phyloP scores from a whole-genome alignment of 495 filamentous ascomycete species.

The Echria macrotheca region DNA sequence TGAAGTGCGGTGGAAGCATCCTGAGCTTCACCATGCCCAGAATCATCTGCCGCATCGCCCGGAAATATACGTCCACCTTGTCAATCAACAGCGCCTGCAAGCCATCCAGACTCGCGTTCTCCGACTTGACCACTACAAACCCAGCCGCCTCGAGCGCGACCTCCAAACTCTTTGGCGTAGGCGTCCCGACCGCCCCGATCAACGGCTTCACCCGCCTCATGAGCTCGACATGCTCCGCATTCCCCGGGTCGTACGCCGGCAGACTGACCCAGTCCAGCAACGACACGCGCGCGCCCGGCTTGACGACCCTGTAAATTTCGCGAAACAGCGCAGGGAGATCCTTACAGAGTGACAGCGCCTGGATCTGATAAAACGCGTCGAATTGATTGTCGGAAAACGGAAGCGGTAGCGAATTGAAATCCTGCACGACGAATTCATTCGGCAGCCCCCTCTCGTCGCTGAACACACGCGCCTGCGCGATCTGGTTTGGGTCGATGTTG shows the following conservation, averaged over 20 bases:
- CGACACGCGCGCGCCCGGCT: conserved; percentile 53
- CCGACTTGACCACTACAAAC: conserved; percentile 48
- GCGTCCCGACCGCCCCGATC: conserved; percentile 59
- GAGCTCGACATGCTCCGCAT: conserved; percentile 49
- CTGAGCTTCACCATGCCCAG: conserved; percentile 48
- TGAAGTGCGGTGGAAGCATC: conserved; percentile 53
- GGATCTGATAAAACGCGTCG: conserved; percentile 62
- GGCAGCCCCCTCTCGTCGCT: conserved; percentile 42
- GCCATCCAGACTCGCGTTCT: conserved; percentile 54
- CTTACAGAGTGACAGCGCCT: conserved; percentile 56
- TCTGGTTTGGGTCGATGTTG: conserved; percentile 59
- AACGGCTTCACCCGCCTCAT: conserved; percentile 59
- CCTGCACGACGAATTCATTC: conserved; percentile 52
- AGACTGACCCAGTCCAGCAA: conserved; percentile 57
- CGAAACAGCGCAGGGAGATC: conserved; percentile 46
- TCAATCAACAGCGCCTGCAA: conserved; percentile 57
- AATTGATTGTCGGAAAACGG: conserved; percentile 52
- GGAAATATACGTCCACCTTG: conserved; percentile 56
- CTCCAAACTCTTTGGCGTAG: conserved; percentile 50
- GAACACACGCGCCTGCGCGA: conserved; percentile 51
- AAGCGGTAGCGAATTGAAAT: conserved; percentile 55
- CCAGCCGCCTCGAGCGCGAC: conserved; percentile 47
- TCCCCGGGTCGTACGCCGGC: conserved; percentile 48
- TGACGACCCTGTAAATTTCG: conserved; percentile 53
- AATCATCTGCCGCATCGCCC: conserved; percentile 49